A percentile compares a stretch with the other conserved stretches of the same genome.
Conservation (phyloP, 2,329 filamentous ascomycete genomes). For the Diaporthe sp. region DNA sequence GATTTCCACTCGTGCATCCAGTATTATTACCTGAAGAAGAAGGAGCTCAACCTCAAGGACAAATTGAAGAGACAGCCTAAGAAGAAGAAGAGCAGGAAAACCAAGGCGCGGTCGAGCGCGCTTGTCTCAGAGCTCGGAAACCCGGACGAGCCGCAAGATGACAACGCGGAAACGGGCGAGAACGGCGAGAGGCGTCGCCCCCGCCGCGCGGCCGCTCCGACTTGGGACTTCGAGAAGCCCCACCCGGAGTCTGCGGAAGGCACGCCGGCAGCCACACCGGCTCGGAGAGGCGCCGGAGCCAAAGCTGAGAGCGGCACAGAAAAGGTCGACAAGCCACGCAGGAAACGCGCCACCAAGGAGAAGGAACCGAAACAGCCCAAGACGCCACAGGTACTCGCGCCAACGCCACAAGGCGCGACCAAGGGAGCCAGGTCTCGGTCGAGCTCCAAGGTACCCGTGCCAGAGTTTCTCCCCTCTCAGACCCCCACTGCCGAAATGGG, state of each 20-base stretch:
- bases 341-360: conserved; percentile 54
- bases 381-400: conserved; percentile 59
- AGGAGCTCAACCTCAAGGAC: conserved; percentile 80
- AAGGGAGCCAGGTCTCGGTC: conserved; percentile 67
- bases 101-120: conserved; percentile 72
- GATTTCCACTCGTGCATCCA: conserved; percentile 86
- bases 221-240: conserved; percentile 74
- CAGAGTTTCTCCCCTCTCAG: conserved; percentile 55
- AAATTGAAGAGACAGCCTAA: conserved; percentile 76
- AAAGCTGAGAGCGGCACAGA: conserved; percentile 60
- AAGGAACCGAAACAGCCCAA: conserved; percentile 52
- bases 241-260: conserved; percentile 43
- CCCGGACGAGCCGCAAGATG: conserved; percentile 68
- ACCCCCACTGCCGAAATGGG: conserved; percentile 50
- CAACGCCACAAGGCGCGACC: conserved; percentile 55
- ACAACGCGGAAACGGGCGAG: conserved; percentile 68
- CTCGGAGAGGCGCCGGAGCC: conserved; percentile 57
- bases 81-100: conserved; percentile 66
- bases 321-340: conserved; percentile 58
- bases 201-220: conserved; percentile 77
- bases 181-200: conserved; percentile 72
- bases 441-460: conserved; percentile 62
- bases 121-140: conserved; percentile 76
- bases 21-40: conserved; percentile 87
- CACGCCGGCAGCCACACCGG: conserved; percentile 67